phyloP scores from a whole-genome alignment of 1,139 yeast genomes.

The Blastobotrys raffinosifermentans region DNA sequence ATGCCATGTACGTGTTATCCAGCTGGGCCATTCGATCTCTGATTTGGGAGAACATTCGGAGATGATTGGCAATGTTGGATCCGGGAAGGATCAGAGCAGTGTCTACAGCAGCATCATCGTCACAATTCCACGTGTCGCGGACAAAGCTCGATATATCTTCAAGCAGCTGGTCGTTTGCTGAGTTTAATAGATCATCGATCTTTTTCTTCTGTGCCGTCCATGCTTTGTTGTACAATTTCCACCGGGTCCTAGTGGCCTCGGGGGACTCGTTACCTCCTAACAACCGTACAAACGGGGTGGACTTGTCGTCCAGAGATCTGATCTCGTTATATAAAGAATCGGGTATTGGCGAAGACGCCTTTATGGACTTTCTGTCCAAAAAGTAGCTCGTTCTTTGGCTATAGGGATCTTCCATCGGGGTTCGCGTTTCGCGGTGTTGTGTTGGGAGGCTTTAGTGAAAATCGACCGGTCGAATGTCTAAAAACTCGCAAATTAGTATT shows the following conservation, averaged over 20 bases:
- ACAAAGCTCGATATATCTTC: slow-evolving; percentile 23
- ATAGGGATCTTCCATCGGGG: slow-evolving; percentile 1
- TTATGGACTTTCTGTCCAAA: slow-evolving; percentile 7
- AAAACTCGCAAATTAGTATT: too few relatives aligned
- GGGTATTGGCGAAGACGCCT: background rate
- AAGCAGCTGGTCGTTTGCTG: slow-evolving; percentile 20
- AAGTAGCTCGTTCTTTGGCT: slow-evolving; percentile 15
- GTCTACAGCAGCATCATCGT: slow-evolving; percentile 21
- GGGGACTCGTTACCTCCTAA: slow-evolving; percentile 36
- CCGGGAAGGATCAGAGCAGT: slow-evolving; percentile 32
- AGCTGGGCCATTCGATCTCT: slow-evolving; percentile 14
- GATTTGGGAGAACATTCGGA: slow-evolving; percentile 27
- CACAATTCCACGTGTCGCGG: slow-evolving; percentile 20
- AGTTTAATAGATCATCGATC: slow-evolving; percentile 21
- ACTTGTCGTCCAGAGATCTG: background rate
- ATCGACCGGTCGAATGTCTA: too few relatives aligned
- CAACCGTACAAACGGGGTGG: slow-evolving; percentile 35
- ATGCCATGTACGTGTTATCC: slow-evolving; percentile 21
- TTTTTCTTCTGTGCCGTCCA: slow-evolving; percentile 23
- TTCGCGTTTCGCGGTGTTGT: too few relatives aligned
- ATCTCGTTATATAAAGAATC: background rate
- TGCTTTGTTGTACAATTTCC: slow-evolving; percentile 33
- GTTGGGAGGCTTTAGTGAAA: too few relatives aligned
- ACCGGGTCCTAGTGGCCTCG: slow-evolving; percentile 29
- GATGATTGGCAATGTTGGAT: slow-evolving; percentile 33